Base-by-base conservation (phyloP, 2,329 filamentous ascomycete genomes). In the Hypoxylon sp. region DNA sequence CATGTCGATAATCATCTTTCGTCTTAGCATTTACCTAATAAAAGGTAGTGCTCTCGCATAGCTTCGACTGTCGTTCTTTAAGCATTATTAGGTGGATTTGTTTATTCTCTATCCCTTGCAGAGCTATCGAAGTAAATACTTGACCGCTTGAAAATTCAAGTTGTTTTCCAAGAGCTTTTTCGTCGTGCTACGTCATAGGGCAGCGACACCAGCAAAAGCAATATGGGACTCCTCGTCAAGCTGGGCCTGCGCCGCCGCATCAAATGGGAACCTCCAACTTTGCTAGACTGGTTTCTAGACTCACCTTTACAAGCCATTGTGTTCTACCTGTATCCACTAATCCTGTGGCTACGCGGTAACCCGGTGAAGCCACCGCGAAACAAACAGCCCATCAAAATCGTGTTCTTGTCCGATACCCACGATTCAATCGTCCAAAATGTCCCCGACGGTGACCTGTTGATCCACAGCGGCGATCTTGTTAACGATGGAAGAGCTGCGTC, bases 391-490 rank as follows among this genome's bases (percentile, higher is more conserved):
- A 88, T 98, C 76, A 90, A 90, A 66, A 86, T 98, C 26, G 92
- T 98, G 70, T 97, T 93, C 81, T 89, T 98, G 71, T 95, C 94
- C 9, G 95, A 98, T 81, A 98, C 95, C 0, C 95, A 98, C 81
- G 89, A 88, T 66, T 84, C 86, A 46, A 84, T 85, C 9, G 82
- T 88, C 6, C 74, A 80, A 17, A 74, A 84, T n/a, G 84, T 97
- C 0, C 94, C 94, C 0, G 80, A 86, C 9, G 94, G 94, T 62
- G 94, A 98, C 78, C 84, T 98, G 22, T 87, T 98, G 53, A 92
- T 98, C 74, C 95, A 98, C 77, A 92, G 94, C 1, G 95, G 95
- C 39, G 95, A 98, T 81, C 84, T 97, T 75, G 91, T 91, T 59
- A 90, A 93, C 73, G 83, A 84, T 22, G 95, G 95, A 42, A 91